phyloP scores from a whole-genome alignment of 257 asterid species.

The Solanum rostratum region DNA sequence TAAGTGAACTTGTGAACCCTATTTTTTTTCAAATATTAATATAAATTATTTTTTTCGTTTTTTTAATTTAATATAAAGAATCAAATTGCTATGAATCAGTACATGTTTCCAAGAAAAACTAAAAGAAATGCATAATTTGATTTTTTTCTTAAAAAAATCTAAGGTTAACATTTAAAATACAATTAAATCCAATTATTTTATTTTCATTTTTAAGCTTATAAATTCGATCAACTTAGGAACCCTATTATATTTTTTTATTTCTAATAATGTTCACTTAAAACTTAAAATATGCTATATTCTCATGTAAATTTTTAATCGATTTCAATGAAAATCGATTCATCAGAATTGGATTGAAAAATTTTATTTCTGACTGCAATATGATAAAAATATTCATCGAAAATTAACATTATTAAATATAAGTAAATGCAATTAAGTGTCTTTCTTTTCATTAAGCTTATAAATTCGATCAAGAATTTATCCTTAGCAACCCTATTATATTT shows the following conservation, averaged over 20 bases:
- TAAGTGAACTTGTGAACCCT: conserved; percentile 7
- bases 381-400: neutral
- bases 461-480: neutral
- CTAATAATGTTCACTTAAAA: neutral
- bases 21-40: neutral
- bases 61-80: neutral
- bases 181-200: neutral
- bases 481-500: neutral
- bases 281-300: neutral
- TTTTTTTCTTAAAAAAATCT: too few relatives aligned
- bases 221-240: neutral
- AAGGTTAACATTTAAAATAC: too few relatives aligned
- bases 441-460: too few relatives aligned
- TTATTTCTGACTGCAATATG: neutral
- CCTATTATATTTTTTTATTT: neutral
- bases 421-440: too few relatives aligned
- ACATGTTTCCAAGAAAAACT: neutral
- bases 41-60: neutral
- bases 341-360: neutral
- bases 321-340: neutral
- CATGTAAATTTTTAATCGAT: neutral
- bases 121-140: neutral
- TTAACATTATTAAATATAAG: too few relatives aligned
- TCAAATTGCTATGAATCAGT: neutral
- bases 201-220: neutral